Evolutionary conservation across 2,329 filamentous ascomycete species (phyloP).

Genomic region (Capronia epimyces): DNA sequence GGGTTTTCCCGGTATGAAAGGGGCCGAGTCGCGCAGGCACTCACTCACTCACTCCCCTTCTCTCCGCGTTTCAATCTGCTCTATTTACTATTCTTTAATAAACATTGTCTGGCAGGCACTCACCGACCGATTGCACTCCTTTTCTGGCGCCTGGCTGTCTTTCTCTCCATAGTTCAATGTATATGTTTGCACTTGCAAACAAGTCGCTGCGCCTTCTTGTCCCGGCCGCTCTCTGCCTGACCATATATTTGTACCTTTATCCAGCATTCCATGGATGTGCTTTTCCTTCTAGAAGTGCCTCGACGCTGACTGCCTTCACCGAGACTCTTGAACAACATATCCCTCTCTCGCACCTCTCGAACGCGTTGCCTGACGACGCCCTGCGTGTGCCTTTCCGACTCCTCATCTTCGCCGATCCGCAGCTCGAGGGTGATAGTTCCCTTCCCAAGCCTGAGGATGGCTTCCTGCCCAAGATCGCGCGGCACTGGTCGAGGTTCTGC

Average conservation of each 20-base stretch:
- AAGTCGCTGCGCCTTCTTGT: constrained; percentile 48
- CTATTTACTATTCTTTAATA: not conserved
- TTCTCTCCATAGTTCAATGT: constrained; percentile 20
- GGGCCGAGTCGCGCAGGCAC: too few species aligned
- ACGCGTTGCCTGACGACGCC: not conserved
- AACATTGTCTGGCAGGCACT: not conserved
- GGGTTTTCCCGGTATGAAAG: too few species aligned
- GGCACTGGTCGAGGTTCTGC: constrained; percentile 33
- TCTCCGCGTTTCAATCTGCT: too few species aligned
- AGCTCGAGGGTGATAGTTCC: constrained; percentile 86
- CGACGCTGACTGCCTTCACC: constrained; percentile 29
- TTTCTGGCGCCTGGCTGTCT: constrained; percentile 1
- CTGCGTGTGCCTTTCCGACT: constrained; percentile 70
- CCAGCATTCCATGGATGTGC: constrained; percentile 73
- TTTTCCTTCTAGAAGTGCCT: constrained; percentile 58
- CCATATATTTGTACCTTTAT: constrained; percentile 80
- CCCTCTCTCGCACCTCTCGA: constrained; percentile 12
- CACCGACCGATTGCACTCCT: not conserved
- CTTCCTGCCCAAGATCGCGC: constrained; percentile 38
- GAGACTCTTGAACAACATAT: constrained; percentile 38
- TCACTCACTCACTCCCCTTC: too few species aligned
- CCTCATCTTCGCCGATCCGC: constrained; percentile 82
- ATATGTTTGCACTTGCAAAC: constrained; percentile 13
- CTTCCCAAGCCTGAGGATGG: constrained; percentile 54
- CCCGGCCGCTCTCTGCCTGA: constrained; percentile 64